A percentile compares a stretch with the other conserved stretches of the same genome.
Conservation (phyloP, 2,329 filamentous ascomycete species). For the Exophiala spinifera region DNA sequence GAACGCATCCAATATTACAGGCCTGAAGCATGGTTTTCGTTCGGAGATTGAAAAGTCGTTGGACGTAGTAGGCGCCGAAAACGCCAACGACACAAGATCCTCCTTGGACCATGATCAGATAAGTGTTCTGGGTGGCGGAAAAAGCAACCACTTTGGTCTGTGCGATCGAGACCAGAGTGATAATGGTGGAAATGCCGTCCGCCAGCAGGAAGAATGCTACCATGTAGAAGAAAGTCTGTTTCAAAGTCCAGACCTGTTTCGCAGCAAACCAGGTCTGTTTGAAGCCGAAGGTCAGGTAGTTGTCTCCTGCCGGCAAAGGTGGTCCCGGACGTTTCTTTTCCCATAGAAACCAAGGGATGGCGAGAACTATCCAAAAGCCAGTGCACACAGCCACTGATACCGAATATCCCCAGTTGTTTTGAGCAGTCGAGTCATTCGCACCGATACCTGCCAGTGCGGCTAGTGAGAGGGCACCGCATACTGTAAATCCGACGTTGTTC, state of each 20-base stretch:
- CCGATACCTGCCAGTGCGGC: conserved; percentile 22
- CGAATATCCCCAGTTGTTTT: conserved; percentile 43
- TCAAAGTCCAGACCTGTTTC: conserved; percentile 38
- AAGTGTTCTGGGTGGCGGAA: conserved; percentile 43
- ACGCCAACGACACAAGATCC: conserved; percentile 39
- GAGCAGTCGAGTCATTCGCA: conserved; percentile 40
- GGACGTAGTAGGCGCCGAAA: conserved; percentile 44
- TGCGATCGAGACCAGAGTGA: conserved; percentile 39
- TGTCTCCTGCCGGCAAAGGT: conserved; percentile 40
- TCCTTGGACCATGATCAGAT: conserved; percentile 41
- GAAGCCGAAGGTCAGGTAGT: conserved; percentile 41
- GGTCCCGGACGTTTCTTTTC: conserved; percentile 42
- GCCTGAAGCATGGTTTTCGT: conserved; percentile 44
- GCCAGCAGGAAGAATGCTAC: conserved; percentile 43
- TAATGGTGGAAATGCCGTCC: conserved; percentile 43
- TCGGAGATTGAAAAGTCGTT: conserved; percentile 40
- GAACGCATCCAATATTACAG: conserved; percentile 39
- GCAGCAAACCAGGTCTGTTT: conserved; percentile 43
- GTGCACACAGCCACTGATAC: conserved; percentile 32
- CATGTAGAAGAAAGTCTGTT: conserved; percentile 43
- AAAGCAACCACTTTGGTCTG: conserved; percentile 42
- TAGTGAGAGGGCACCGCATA: conserved; percentile 6
- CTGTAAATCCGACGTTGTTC: conserved; percentile 6
- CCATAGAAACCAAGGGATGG: conserved; percentile 45
- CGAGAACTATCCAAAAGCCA: conserved; percentile 42